A percentile compares a stretch with the other conserved stretches of the same genome.
Evolutionary conservation across 345 rosid genomes (phyloP).

Genomic region (Stellera chamaejasme): DNA sequence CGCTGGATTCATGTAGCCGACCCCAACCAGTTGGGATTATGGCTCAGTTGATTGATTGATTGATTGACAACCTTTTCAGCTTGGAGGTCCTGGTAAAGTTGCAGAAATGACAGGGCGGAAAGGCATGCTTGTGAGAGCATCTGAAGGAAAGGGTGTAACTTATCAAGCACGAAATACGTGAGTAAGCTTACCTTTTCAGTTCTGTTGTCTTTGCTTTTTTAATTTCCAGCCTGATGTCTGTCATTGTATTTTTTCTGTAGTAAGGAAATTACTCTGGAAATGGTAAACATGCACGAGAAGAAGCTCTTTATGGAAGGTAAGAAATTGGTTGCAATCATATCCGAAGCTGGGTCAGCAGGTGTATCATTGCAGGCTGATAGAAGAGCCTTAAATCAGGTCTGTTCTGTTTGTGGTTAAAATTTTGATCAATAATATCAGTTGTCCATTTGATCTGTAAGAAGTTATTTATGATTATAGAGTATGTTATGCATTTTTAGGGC

Average conservation of each 20-base stretch:
- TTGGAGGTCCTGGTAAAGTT: conserved; percentile 96
- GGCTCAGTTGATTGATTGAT: too few relatives aligned
- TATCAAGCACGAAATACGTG: conserved; percentile 96
- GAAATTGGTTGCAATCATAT: conserved; percentile 85
- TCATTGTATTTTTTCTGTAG: conserved; percentile 31
- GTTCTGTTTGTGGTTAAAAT: conserved; percentile 6
- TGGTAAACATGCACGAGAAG: conserved; percentile 99
- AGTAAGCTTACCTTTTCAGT: conserved; percentile 21
- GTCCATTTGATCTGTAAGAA: not conserved
- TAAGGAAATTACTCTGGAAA: conserved; percentile 94
- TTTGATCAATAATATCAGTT: not conserved
- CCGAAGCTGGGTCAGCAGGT: conserved; percentile 99
- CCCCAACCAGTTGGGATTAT: too few relatives aligned
- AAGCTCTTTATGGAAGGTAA: conserved; percentile 98
- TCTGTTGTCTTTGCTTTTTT: not conserved
- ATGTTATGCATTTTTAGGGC: not conserved
- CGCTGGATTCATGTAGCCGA: too few relatives aligned
- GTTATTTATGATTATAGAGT: not conserved
- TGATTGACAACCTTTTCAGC: conserved; percentile 53
- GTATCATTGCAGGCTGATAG: conserved; percentile 98
- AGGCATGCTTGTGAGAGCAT: conserved; percentile 98
- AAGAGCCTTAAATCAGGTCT: conserved; percentile 87
- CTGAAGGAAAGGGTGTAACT: conserved; percentile 93
- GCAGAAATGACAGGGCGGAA: conserved; percentile 99
- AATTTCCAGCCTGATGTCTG: conserved; percentile 15